A percentile compares a stretch with the other conserved stretches of the same genome.
Evolutionary conservation across 345 rosid species (phyloP).

Genomic region (Mercurialis annua): DNA sequence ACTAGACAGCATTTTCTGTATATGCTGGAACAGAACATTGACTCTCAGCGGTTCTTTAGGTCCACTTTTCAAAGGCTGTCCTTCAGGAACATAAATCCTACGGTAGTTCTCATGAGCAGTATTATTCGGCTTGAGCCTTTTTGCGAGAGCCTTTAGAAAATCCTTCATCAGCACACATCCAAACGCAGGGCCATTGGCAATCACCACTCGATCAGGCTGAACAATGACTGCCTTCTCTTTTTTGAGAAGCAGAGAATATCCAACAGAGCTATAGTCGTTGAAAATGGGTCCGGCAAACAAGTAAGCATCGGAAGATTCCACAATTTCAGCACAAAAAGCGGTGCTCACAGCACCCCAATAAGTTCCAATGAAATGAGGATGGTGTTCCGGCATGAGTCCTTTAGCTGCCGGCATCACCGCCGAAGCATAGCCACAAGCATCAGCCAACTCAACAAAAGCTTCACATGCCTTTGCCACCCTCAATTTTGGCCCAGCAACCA

Average conservation of each 20-base stretch:
- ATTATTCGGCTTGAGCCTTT: conserved; percentile 46
- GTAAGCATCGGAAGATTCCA: conserved; percentile 82
- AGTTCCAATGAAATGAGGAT: conserved; percentile 72
- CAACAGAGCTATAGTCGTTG: conserved; percentile 79
- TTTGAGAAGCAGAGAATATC: conserved; percentile 77
- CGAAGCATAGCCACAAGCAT: conserved; percentile 57
- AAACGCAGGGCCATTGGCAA: conserved; percentile 68
- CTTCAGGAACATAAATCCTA: conserved; percentile 69
- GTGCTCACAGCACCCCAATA: conserved; percentile 86
- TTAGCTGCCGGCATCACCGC: conserved; percentile 78
- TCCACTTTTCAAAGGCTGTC: conserved; percentile 43
- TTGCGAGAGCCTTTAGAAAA: conserved; percentile 53
- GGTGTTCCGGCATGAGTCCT: conserved; percentile 69
- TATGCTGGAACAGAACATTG: conserved; percentile 65
- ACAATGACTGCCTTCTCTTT: conserved; percentile 76
- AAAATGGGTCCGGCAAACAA: conserved; percentile 80
- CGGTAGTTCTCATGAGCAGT: conserved; percentile 70
- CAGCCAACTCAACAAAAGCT: conserved; percentile 61
- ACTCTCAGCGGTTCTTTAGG: conserved; percentile 71
- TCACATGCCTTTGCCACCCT: conserved; percentile 51
- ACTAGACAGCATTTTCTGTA: conserved; percentile 67
- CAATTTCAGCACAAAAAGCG: conserved; percentile 74
- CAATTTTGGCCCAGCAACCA: conserved; percentile 72
- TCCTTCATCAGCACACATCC: conserved; percentile 80
- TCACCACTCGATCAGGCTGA: conserved; percentile 66